A percentile compares a stretch with the other conserved stretches of the same genome.
These are phyloP conservation scores for Saccharomyces hybrid DNA, from an alignment of 1,139 yeast genomes.

Conservation along the genomic window DNA sequence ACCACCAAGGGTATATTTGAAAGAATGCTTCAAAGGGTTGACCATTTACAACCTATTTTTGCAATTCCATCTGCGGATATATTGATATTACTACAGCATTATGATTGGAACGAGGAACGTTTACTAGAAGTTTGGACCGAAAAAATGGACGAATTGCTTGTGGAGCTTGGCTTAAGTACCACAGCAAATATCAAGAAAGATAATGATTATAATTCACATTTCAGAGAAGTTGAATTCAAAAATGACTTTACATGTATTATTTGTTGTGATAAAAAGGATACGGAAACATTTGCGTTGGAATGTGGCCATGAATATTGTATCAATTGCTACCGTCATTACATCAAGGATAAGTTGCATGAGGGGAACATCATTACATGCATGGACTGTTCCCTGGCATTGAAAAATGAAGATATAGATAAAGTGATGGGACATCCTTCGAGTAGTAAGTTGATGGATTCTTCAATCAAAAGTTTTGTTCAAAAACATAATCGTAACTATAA, in stretches of 20 bases:
- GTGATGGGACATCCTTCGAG: conserved; percentile 32
- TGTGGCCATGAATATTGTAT: conserved; percentile 70
- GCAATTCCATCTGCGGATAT: conserved; percentile 27
- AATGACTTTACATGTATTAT: conserved; percentile 47
- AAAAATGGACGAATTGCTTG: conserved; percentile 39
- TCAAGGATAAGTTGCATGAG: conserved; percentile 42
- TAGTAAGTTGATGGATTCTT: conserved; percentile 28
- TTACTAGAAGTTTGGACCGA: conserved; percentile 63
- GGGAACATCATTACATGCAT: conserved; percentile 66
- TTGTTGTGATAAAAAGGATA: conserved; percentile 53
- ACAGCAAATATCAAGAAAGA: conserved; percentile 7
- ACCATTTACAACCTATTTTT: conserved; percentile 26
- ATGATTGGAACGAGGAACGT: conserved; percentile 68
- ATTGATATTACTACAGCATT: conserved; percentile 49
- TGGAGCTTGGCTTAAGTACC: conserved; percentile 43
- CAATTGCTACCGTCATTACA: conserved; percentile 57
- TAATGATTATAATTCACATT: conserved; percentile 7
- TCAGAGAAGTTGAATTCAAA: conserved; percentile 23
- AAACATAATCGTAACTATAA: conserved; percentile 43
- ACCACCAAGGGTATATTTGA: conserved; percentile 28
- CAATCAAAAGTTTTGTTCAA: conserved; percentile 47
- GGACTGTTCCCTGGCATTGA: conserved; percentile 36
- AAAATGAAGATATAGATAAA: conserved; percentile 31
- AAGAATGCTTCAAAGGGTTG: conserved; percentile 23
- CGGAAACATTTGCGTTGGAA: conserved; percentile 43